These are phyloP conservation scores for Ophiostoma sp. DNA, from an alignment of 2,329 filamentous ascomycete genomes.

Conservation along the genomic window DNA sequence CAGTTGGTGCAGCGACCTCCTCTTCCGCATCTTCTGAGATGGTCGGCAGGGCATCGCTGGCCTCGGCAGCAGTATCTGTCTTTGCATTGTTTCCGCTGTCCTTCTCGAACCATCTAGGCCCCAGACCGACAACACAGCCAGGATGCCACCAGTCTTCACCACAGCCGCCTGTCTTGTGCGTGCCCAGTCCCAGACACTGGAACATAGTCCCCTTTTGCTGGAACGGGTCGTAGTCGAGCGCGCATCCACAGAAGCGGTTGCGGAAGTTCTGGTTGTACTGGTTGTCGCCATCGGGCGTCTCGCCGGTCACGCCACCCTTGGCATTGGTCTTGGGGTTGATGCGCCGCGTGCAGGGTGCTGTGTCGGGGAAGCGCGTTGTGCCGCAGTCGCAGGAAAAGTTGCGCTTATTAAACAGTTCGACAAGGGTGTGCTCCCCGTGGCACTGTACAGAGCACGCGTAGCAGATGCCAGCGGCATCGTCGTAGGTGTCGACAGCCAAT, in stretches of 20 bases:
- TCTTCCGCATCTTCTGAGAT: slow-evolving; percentile 23
- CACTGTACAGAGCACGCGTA: slow-evolving; percentile 96
- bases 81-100: slow-evolving; percentile 1
- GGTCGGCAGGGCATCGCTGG: slow-evolving; percentile 17
- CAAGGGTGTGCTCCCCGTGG: slow-evolving; percentile 88
- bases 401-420: slow-evolving; percentile 93
- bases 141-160: slow-evolving; percentile 98
- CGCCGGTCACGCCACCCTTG: slow-evolving; percentile 71
- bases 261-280: slow-evolving; percentile 94
- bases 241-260: slow-evolving; percentile 87
- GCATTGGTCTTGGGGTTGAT: slow-evolving; percentile 65
- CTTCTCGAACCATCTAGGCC: slow-evolving; percentile 64
- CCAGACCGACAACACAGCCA: slow-evolving; percentile 78
- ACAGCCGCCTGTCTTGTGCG: slow-evolving; percentile 75
- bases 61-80: background rate
- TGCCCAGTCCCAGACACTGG: slow-evolving; percentile 83
- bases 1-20: slow-evolving; percentile 31
- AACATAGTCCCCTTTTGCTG: slow-evolving; percentile 97
- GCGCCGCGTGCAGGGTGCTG: slow-evolving; percentile 70
- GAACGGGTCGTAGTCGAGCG: slow-evolving; percentile 79
- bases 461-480: slow-evolving; percentile 71
- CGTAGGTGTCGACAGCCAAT: slow-evolving; percentile 40
- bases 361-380: slow-evolving; percentile 68
- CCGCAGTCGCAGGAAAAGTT: slow-evolving; percentile 97
- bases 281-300: slow-evolving; percentile 67